Percentiles rank a stretch among this genome's conserved stretches.
These are phyloP conservation scores for Apiotrichum akiyoshidainum DNA, from an alignment of 1,284 basidiomycete genomes.

Conservation along the genomic window DNA sequence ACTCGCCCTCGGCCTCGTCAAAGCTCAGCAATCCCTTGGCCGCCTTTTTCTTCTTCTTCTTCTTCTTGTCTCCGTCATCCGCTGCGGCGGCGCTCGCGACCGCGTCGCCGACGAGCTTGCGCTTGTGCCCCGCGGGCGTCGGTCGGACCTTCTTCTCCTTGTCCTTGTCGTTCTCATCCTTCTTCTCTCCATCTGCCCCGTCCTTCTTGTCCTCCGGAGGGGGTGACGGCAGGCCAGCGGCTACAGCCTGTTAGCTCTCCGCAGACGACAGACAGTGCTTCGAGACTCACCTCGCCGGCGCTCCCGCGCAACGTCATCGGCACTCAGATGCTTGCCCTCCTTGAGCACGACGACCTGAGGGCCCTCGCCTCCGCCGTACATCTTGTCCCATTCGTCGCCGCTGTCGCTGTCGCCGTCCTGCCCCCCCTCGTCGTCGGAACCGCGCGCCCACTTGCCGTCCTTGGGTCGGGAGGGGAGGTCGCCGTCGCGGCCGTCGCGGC, in stretches of 20 bases:
- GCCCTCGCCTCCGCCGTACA: constrained; percentile 71
- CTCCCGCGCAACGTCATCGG: constrained; percentile 70
- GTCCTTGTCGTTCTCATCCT: constrained; percentile 13
- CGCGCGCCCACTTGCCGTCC: constrained; percentile 42
- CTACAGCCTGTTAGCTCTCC: background rate
- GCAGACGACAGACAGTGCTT: too few relatives aligned
- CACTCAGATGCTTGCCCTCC: constrained; percentile 75
- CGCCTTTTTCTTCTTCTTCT: constrained; percentile 45
- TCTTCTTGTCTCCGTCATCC: constrained; percentile 23
- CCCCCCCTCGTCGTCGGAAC: constrained; percentile 30
- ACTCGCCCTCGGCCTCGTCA: constrained; percentile 40
- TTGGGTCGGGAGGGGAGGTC: constrained; percentile 36
- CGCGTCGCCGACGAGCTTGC: constrained; percentile 38
- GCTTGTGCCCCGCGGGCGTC: constrained; percentile 27
- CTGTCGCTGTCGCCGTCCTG: constrained; percentile 55
- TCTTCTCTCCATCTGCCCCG: background rate
- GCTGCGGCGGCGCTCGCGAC: constrained; percentile 4
- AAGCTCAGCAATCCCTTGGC: constrained; percentile 46
- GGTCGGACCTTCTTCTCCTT: constrained; percentile 14
- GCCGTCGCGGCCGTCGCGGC: constrained; percentile 14
- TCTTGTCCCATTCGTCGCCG: constrained; percentile 67
- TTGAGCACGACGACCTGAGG: constrained; percentile 80
- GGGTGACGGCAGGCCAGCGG: constrained; percentile 3
- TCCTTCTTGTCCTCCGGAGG: constrained; percentile 5
- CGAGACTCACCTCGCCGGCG: constrained; percentile 68